Evolutionary conservation across 495 filamentous ascomycete genomes (phyloP), one percentile per base, ranked within the genome.

Genomic region (Viridothelium virens): DNA sequence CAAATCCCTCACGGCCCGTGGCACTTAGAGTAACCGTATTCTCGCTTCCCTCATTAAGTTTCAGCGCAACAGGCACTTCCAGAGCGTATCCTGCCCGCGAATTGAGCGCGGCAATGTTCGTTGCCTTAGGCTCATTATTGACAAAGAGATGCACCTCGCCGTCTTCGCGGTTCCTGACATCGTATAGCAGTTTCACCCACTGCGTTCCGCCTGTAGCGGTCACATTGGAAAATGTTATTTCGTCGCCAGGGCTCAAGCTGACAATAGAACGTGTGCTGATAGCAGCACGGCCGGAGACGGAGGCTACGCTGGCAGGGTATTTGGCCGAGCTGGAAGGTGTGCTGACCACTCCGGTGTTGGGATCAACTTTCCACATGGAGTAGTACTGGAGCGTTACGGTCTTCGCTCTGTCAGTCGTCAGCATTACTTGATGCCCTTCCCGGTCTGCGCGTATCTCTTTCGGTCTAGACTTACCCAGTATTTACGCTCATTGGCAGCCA

Each of bases 281-380:
- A 36, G 31, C 31, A 36, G 53, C 31, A 36, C 53, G 53, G 18
- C 53, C 53, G 53, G 53, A 59, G 31, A 33, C 4, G 18, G 31
- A 59, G 53, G 53, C 53, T 33, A 14, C 31, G 53, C 18, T 59
- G 25, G 36, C 11, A 61, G 41, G 12, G 61, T 73, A 74, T 72
- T 70, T 61, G 70, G 67, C 48, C 72, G 65, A 33, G 77, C 73
- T 71, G 41, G 56, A 70, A 7, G 78, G 76, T 56, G 70, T 74
- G 16, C 69, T 72, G 31, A 80, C 76, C 3, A 71, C 76, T 18
- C 78, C 78, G 14, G 78, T 80, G 34, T 70, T 72, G 34, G 74
- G 70, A 69, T 80, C 77, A 41, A 80, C 68, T 67, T 78, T 79
- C 78, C 78, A 80, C 75, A 78, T 78, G 66, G 74, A 66, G 70